Base-by-base conservation (phyloP, 225 moss, liverwort and hornwort species). In the Pseudoscleropodium purum region DNA sequence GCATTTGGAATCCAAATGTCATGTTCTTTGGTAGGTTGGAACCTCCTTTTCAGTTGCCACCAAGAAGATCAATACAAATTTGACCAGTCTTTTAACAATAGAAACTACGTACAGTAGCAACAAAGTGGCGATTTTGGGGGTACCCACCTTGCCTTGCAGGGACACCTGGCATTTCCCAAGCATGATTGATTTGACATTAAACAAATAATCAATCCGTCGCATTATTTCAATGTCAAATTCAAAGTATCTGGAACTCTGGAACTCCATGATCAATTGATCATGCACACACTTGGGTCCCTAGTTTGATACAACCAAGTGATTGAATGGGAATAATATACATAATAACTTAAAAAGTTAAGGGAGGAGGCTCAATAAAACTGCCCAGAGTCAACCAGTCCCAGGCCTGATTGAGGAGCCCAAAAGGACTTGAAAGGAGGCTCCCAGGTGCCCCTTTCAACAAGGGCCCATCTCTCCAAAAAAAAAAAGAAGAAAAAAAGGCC, bases 1-100 rank as follows among this genome's bases (percentile, higher is more conserved):
- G 27, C 5, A 43, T 27, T 15, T 0, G 0, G 1, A 4, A 41
- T 41, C 15, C 15, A 16, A 72, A 72, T 41, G 41, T 9, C 2
- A 1, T 0, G 5, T 73, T 29, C 6, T 16, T 29, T 29, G 29
- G 10, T 6, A 16, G 2, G 2, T 29, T 73, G 27, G 29, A 73
- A 73, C 73, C 29, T 43, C 14, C 74, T 45, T 74, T 60, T 15
- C 10, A 1, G 6, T 74, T 74, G 18, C 18, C 29, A 45, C 6
- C 6, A 10, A 29, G 45, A 3, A 74, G 16, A 17, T 29, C 17
- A 73, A 18, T 18, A 18, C 18, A 18, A 45, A 9, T 29, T 15
- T 9, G 9, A 16, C 9, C 8, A 41, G 0, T 15, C 26, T 21
- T 24, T 13, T 72, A 73, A 1, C 25, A 24, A 23, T 2, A n/a